Base-by-base conservation (phyloP, 371 early-diverging fungal genomes). In the Mucor racemosus region DNA sequence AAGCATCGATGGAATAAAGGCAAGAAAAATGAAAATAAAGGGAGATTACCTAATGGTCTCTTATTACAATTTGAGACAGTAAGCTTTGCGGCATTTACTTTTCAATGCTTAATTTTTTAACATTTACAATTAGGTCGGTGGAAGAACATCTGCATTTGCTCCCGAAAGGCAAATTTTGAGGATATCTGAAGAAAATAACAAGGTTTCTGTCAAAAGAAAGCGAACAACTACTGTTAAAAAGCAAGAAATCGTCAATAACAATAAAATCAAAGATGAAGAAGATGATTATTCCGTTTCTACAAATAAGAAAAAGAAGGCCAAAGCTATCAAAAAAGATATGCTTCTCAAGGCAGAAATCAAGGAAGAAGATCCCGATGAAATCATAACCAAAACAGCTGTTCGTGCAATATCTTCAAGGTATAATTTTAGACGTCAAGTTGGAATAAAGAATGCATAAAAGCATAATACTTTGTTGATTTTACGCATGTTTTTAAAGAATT, bases 1-100 rank as follows among this genome's bases (percentile, higher is more conserved):
- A 84, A 84, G 17, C 79, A 86, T 63, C 74, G 90, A 59, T 89
- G 87, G 87, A 75, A 72, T 38, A 86, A 86, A 62, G 76, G 84
- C 17, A 82, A 78, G 34, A 84, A 80, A 15, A 76, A 76, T 3
- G 57, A 66, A 7, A 68, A 69, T 1, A 67, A 62, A 38, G 80
- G 73, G 0, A 34, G 60, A 7, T 63, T 80, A 31, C 77, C 83
- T 11, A 73, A 80, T 56, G 84, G 82, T 0, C 58, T 67, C 3
- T 44, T 62, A 17, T 65, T 86, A 8, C 44, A 74, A 11, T 86
- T 79, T 64, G 68, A 71, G 35, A 84, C 78, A 14, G 80, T 81
- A 72, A 67, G 34, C 26, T 26, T 26, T 26, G 26, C 26, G 3
- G 26, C 26, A 26, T 1, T 26, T 1, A 1, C 3, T 26, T 26